These are phyloP conservation scores for Populus hybrid DNA, from an alignment of 441 rosid species.

Conservation along the genomic window DNA sequence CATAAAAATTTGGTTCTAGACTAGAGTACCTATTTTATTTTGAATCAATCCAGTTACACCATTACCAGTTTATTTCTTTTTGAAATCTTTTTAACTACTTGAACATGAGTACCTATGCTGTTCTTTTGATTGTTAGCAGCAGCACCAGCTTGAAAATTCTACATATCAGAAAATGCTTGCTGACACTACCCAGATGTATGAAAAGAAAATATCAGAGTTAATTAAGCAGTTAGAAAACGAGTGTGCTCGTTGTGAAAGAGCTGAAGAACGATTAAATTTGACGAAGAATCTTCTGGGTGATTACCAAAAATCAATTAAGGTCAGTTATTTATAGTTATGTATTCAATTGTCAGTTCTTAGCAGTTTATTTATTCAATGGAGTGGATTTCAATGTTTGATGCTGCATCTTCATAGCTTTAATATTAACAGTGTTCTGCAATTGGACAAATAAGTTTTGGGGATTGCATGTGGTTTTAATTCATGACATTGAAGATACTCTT, in stretches of 20 bases:
- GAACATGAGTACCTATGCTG: constrained; percentile 20
- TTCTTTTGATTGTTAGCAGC: constrained; percentile 52
- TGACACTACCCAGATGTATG: constrained; percentile 82
- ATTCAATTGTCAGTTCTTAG: background rate
- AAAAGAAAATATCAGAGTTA: constrained; percentile 63
- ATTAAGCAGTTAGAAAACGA: constrained; percentile 58
- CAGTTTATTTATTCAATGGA: background rate
- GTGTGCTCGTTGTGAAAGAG: constrained; percentile 34
- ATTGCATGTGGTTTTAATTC: background rate
- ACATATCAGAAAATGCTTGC: constrained; percentile 73
- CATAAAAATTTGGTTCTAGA: background rate
- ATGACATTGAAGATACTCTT: background rate
- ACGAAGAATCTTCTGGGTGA: constrained; percentile 51
- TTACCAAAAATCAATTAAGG: constrained; percentile 58
- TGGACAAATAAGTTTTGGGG: background rate
- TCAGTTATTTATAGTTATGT: constrained; percentile 29
- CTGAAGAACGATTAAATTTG: constrained; percentile 48
- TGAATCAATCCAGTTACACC: background rate
- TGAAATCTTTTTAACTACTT: constrained; percentile 1
- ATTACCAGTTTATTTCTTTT: background rate
- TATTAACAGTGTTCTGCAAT: background rate
- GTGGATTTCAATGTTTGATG: background rate
- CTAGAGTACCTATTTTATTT: background rate
- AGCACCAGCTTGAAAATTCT: constrained; percentile 67
- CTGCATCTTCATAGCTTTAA: background rate